These are phyloP conservation scores for Oldenlandia corymbosa DNA, from an alignment of 257 asterid genomes.

Conservation along the genomic window DNA sequence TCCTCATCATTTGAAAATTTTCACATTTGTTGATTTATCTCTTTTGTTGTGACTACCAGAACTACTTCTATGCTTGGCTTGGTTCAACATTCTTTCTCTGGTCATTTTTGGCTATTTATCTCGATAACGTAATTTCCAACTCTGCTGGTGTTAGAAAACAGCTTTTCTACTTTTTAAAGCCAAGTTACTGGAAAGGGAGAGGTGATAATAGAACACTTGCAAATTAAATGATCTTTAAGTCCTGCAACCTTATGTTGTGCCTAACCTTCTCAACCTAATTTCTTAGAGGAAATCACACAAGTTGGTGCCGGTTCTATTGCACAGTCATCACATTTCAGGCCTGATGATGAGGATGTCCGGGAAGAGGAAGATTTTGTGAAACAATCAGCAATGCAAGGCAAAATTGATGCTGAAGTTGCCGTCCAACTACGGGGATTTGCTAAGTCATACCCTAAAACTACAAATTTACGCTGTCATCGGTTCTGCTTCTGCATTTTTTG, in stretches of 20 bases:
- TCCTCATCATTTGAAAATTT: too few species aligned
- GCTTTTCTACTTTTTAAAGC: conserved; percentile 21
- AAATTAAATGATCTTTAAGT: not conserved
- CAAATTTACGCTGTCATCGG: conserved; percentile 12
- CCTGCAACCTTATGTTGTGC: too few species aligned
- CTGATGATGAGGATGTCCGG: conserved; percentile 26
- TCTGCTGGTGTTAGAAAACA: conserved; percentile 29
- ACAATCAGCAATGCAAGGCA: conserved; percentile 22
- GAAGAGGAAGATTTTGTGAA: conserved; percentile 30
- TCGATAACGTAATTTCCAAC: conserved; percentile 32
- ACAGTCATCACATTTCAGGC: conserved; percentile 4
- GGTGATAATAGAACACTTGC: conserved; percentile 12
- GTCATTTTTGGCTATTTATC: conserved; percentile 31
- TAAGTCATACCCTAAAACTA: conserved; percentile 24
- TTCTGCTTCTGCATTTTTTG: conserved; percentile 24
- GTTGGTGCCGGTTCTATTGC: conserved; percentile 14
- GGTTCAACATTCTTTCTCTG: conserved; percentile 23
- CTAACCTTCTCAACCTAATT: not conserved
- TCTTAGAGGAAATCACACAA: conserved; percentile 2
- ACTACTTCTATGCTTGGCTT: conserved; percentile 26
- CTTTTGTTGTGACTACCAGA: conserved; percentile 9
- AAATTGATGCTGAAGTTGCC: conserved; percentile 26
- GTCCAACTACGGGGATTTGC: conserved; percentile 33
- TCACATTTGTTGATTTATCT: not conserved
- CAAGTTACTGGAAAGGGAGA: conserved; percentile 35